These are phyloP conservation scores for Termitomyces sp. DNA, from an alignment of 768 basidiomycete genomes.

Conservation along the genomic window DNA sequence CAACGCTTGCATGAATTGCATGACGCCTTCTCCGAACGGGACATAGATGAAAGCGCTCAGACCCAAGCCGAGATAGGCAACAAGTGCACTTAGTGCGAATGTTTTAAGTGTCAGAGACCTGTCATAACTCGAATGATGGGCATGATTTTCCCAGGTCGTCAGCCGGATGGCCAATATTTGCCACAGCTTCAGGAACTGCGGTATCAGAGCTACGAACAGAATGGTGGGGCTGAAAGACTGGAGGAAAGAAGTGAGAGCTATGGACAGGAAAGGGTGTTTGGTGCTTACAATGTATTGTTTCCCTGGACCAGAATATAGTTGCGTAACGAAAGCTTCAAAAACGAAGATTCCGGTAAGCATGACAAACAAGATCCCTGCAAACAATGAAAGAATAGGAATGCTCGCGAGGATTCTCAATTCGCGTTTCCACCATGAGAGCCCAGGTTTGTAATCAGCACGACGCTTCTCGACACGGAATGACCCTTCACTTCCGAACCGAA, in stretches of 20 bases:
- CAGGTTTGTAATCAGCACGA: conserved; percentile 50
- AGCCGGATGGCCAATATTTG: conserved; percentile 60
- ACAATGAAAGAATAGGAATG: conserved; percentile 67
- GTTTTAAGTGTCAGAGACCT: conserved; percentile 85
- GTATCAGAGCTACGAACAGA: conserved; percentile 76
- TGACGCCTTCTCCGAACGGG: conserved; percentile 84
- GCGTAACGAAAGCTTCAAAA: conserved; percentile 85
- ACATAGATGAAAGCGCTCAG: conserved; percentile 96
- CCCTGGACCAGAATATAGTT: conserved; percentile 86
- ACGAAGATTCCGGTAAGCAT: conserved; percentile 80
- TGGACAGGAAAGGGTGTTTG: neutral
- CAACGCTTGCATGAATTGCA: conserved; percentile 48
- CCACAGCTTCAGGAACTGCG: conserved; percentile 71
- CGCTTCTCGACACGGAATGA: conserved; percentile 72
- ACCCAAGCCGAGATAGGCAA: conserved; percentile 86
- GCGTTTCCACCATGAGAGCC: conserved; percentile 67
- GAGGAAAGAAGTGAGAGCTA: neutral
- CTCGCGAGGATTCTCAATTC: conserved; percentile 64
- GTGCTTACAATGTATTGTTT: conserved; percentile 66
- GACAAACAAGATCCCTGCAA: conserved; percentile 60
- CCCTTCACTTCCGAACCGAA: conserved; percentile 77
- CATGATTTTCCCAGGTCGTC: conserved; percentile 91
- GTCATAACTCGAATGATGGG: conserved; percentile 69
- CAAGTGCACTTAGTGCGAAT: conserved; percentile 82
- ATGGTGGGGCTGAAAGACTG: conserved; percentile 81